Percentiles rank a stretch among this genome's conserved stretches.
Conservation (phyloP, 352 stramenopile species). For the Heterotrichella gracilis region DNA sequence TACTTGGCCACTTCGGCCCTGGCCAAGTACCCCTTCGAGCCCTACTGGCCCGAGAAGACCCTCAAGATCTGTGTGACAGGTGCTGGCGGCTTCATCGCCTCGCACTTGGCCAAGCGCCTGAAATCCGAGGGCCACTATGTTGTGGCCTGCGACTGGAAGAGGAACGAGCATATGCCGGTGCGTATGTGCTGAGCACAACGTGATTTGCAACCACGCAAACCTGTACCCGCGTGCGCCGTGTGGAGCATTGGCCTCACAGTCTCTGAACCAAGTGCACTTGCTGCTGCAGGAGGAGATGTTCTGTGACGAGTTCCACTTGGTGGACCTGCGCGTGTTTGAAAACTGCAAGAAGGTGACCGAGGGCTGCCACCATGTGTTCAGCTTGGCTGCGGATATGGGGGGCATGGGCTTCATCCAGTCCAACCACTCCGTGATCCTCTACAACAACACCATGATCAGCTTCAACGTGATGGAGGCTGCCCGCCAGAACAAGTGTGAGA, state of each 20-base stretch:
- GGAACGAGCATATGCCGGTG: no score
- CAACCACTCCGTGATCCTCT: slow-evolving; percentile 47
- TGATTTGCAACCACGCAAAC: no score
- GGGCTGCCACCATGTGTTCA: slow-evolving; percentile 45
- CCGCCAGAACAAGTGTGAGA: slow-evolving; percentile 28
- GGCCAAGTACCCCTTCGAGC: no score
- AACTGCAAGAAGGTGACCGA: slow-evolving; percentile 34
- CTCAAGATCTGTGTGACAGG: slow-evolving; percentile 37
- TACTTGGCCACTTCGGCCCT: no score
- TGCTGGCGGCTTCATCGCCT: slow-evolving; percentile 43
- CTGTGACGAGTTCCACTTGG: slow-evolving; percentile 45
- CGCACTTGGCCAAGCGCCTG: slow-evolving; percentile 38
- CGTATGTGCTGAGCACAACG: no score
- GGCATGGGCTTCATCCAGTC: slow-evolving; percentile 57
- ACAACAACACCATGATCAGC: slow-evolving; percentile 55
- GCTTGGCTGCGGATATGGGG: slow-evolving; percentile 51
- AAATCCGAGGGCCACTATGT: slow-evolving; percentile 31
- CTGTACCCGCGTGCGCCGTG: no score
- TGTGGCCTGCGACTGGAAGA: slow-evolving; percentile 36
- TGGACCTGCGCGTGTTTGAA: slow-evolving; percentile 37
- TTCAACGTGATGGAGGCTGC: slow-evolving; percentile 52
- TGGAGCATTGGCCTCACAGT: no score
- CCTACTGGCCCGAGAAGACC: slow-evolving; percentile 26
- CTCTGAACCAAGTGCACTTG: no score
- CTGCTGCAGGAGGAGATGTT: slow-evolving; percentile 47